phyloP scores from a whole-genome alignment of 495 filamentous ascomycete species.

The Pyrenopolyporus hunteri region DNA sequence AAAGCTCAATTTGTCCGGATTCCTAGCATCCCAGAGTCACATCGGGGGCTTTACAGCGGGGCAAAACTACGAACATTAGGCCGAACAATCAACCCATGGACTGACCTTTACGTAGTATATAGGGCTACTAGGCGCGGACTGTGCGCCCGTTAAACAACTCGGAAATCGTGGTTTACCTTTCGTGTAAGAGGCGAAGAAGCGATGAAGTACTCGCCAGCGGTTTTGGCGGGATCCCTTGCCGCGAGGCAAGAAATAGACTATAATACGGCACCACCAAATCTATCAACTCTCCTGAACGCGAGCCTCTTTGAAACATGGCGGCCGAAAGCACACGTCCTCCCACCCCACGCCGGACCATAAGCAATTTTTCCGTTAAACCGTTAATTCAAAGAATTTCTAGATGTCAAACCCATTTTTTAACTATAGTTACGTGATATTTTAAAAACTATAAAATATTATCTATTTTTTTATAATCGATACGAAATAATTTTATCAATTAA shows the following conservation, averaged over 20 bases:
- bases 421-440: no score
- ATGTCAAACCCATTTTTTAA: no score
- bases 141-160: background rate
- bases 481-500: no score
- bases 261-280: slow-evolving; percentile 32
- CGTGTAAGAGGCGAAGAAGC: background rate
- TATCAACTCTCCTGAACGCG: slow-evolving; percentile 29
- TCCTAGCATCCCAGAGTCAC: slow-evolving; percentile 16
- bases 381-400: no score
- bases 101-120: slow-evolving; percentile 6
- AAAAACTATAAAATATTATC: no score
- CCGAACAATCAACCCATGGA: background rate
- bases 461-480: no score
- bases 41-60: background rate
- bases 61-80: background rate
- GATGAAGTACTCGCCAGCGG: slow-evolving; percentile 32
- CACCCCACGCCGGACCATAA: no score
- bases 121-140: background rate
- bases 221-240: slow-evolving; percentile 22
- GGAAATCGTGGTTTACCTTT: background rate
- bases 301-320: slow-evolving; percentile 38
- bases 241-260: slow-evolving; percentile 30
- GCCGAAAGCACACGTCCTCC: slow-evolving; percentile 34
- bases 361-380: no score
- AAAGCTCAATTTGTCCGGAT: slow-evolving; percentile 20